Evolutionary conservation across 139 green algal genomes (phyloP), one percentile per base, ranked within the genome.

Genomic region (Chlamydomonas sp.): DNA sequence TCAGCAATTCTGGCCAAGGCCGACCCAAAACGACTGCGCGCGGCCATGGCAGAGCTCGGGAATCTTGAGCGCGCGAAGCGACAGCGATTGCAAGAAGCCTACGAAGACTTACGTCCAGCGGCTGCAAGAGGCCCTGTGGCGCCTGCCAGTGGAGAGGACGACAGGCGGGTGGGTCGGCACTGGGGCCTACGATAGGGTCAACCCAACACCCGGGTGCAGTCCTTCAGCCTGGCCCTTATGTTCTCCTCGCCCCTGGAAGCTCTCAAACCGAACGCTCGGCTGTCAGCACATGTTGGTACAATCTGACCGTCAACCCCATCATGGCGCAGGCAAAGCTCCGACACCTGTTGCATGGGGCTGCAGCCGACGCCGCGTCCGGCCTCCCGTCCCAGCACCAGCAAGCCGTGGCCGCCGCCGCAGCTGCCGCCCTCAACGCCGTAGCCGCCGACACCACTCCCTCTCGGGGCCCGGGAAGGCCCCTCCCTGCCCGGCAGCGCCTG

Each of bases 1-100:
- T 49, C 31, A 49, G 31, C 31, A 49, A 49, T 49, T 49, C 31
- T 49, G 31, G 31, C 31, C 31, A 49, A 49, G 31, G 31, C 31
- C 31, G 31, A 49, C 31, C 31, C 31, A 49, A 49, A 49, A 49
- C 31, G 31, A 49, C 31, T 49, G 31, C 31, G 31, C 31, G 31
- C 31, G 31, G 31, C 31, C 31, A 85, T 85, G 80, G 71, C 80
- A 9, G 59, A 74, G 0, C 80, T 85, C 9, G 80, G 49, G 5
- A 17, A 85, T 20, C 80, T 85, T 0, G 80, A 85, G 59, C 58
- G 80, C 5, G 59, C 68, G 62, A 85, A 85, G 14, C 80, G 80
- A 1, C 68, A 59, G 6, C 57, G 68, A 2, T 60, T 85, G 4
- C 80, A 85, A 59, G 67, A 85, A 59, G 80, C 68, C 14, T 85